Conservation (phyloP, 352 stramenopile genomes). For the Hyaloperonospora brassicae region DNA sequence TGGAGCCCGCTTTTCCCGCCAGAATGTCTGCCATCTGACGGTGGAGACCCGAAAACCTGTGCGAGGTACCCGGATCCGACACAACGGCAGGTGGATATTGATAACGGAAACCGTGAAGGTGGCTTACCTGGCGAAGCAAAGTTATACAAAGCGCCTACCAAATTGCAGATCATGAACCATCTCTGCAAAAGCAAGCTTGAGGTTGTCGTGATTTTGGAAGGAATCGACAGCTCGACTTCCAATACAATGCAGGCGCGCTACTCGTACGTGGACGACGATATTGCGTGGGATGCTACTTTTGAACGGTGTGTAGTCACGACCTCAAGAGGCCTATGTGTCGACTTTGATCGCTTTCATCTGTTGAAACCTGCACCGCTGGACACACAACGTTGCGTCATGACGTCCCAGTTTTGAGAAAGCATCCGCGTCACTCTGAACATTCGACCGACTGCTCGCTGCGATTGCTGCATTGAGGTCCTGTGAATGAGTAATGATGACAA, state of each 20-base stretch:
- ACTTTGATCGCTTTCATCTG: slow-evolving; percentile 81
- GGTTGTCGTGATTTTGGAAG: slow-evolving; percentile 74
- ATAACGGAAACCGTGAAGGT: slow-evolving; percentile 80
- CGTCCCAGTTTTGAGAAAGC: slow-evolving; percentile 9
- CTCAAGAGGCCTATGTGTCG: slow-evolving; percentile 44
- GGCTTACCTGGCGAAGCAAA: slow-evolving; percentile 12
- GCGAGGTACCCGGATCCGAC: slow-evolving; percentile 64
- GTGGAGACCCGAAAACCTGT: slow-evolving; percentile 43
- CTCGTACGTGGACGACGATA: slow-evolving; percentile 75
- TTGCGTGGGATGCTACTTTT: slow-evolving; percentile 76
- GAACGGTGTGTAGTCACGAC: slow-evolving; percentile 65
- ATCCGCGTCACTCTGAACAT: too few relatives aligned
- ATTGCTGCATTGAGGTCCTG: too few relatives aligned
- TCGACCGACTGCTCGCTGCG: too few relatives aligned
- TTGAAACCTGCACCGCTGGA: slow-evolving; percentile 60
- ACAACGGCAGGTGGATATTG: slow-evolving; percentile 65
- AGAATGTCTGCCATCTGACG: slow-evolving; percentile 49
- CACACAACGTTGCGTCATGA: slow-evolving; percentile 32
- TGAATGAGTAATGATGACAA: too few relatives aligned
- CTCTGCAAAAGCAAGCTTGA: slow-evolving; percentile 61
- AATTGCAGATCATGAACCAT: slow-evolving; percentile 64
- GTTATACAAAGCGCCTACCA: slow-evolving; percentile 57
- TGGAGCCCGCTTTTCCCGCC: slow-evolving; percentile 78
- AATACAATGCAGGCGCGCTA: slow-evolving; percentile 84
- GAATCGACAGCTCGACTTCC: slow-evolving; percentile 77